These are phyloP conservation scores for Cetraspora pellucida DNA, from an alignment of 192 early-diverging fungal genomes.

Conservation along the genomic window DNA sequence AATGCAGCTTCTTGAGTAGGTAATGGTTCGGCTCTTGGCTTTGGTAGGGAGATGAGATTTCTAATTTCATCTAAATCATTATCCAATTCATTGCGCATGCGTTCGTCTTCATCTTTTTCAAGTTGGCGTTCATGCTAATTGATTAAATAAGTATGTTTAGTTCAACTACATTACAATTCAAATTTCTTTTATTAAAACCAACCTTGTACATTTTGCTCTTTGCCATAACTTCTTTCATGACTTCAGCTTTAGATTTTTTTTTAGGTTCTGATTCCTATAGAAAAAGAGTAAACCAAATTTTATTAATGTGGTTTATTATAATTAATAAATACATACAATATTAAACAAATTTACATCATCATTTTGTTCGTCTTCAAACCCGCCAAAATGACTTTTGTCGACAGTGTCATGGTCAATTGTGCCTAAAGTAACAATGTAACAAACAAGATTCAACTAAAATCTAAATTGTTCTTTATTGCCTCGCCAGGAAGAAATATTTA, in stretches of 20 bases:
- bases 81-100: constrained; percentile 82
- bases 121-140: constrained; percentile 79
- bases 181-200: neutral
- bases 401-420: constrained; percentile 75
- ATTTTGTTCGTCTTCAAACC: constrained; percentile 70
- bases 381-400: constrained; percentile 80
- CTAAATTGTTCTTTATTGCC: no score
- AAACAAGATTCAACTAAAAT: no score
- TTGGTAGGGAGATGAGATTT: constrained; percentile 53
- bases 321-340: neutral
- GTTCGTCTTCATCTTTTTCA: constrained; percentile 84
- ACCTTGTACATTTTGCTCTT: constrained; percentile 95
- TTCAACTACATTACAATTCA: neutral
- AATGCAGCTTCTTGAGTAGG: constrained; percentile 36
- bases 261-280: constrained; percentile 51
- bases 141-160: neutral
- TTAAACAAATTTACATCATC: constrained; percentile 24
- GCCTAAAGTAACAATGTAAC: constrained; percentile 20
- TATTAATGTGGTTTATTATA: neutral
- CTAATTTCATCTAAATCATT: constrained; percentile 85
- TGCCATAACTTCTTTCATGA: constrained; percentile 97
- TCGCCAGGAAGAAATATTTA: no score
- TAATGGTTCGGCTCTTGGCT: constrained; percentile 37
- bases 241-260: constrained; percentile 84
- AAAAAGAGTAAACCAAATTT: neutral